Conservation (phyloP, 2,329 filamentous ascomycete genomes). For the Arthroderma uncinatum region DNA sequence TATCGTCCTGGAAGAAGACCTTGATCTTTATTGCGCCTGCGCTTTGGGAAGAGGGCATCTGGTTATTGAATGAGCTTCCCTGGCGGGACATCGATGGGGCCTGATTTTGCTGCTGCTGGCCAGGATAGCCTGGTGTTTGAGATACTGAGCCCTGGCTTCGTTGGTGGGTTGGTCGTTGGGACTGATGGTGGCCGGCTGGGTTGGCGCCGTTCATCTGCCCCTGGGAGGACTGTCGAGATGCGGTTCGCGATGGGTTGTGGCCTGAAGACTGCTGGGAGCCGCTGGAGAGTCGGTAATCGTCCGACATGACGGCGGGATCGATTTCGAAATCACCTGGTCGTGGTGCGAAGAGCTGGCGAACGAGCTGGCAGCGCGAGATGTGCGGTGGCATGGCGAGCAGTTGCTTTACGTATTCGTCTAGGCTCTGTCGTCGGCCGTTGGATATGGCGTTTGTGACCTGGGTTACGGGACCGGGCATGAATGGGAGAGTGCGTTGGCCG, state of each 20-base stretch:
- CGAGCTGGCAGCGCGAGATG: constrained; percentile 72
- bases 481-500: constrained; percentile 72
- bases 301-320: constrained; percentile 41
- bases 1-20: constrained; percentile 82
- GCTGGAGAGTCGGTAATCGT: constrained; percentile 62
- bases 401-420: constrained; percentile 93
- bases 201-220: constrained; percentile 49
- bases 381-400: constrained; percentile 71
- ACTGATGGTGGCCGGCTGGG: constrained; percentile 16
- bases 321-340: constrained; percentile 89
- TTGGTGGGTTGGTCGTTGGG: constrained; percentile 31
- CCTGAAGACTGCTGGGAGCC: constrained; percentile 57
- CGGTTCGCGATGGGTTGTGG: constrained; percentile 46
- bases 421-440: constrained; percentile 78
- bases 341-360: constrained; percentile 83
- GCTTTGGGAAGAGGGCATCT: constrained; percentile 22
- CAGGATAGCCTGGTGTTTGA: constrained; percentile 20
- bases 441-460: constrained; percentile 98
- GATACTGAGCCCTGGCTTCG: constrained; percentile 20
- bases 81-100: constrained; percentile 34
- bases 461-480: constrained; percentile 95
- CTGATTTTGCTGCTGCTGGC: not conserved
- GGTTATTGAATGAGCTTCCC: constrained; percentile 40
- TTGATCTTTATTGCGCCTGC: constrained; percentile 74
- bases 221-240: constrained; percentile 54